Evolutionary conservation across 1,139 yeast genomes (phyloP), one percentile per base, ranked within the genome.

Genomic region (Taphrina populina): DNA sequence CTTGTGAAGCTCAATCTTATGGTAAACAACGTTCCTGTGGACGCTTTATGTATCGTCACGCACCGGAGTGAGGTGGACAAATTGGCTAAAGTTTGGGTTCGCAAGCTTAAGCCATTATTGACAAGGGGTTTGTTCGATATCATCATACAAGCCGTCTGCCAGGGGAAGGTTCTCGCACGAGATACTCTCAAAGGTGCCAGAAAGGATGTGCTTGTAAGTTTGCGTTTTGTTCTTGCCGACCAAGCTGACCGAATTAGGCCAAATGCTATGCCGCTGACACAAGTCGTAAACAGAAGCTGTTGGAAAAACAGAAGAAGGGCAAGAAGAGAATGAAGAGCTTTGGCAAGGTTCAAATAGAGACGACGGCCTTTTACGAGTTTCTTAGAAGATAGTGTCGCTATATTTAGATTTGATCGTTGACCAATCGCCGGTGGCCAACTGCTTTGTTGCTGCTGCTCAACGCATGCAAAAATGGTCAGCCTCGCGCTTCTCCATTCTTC

Each of bases 121-220:
- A 76, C 82, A 59, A 82, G 83, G 59, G 96, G 92, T 67, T 78
- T 90, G 59, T 92, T 85, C 66, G 98, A 92, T 67, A 95, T 92
- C 34, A 83, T 92, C 6, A 85, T 92, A 60, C 98, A 92, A 67
- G 96, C 97, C 2, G 78, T 79, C 63, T 92, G 94, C n/a, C 84
- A 83, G 58, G 81, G 80, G 64, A 83, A 84, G 65, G 82, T 88
- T 23, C 76, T 92, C 10, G 96, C 97, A 0, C 74, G 98, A 61
- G 96, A 92, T 66, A 90, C 97, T 0, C 86, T 92, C 62, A 87
- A 87, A 67, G 97, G 97, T 1, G 80, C 86, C 66, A 75, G 96
- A 61, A 92, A 92, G 70, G 98, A 92, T 69, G 98, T 92, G 17
- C 75, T 35, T 23, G 36, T 32, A n/a, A 17, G 36, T 10, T 32